Evolutionary conservation across 495 filamentous ascomycete genomes (phyloP), one percentile per base, ranked within the genome.

Genomic region (Lasiosphaeria miniovina): DNA sequence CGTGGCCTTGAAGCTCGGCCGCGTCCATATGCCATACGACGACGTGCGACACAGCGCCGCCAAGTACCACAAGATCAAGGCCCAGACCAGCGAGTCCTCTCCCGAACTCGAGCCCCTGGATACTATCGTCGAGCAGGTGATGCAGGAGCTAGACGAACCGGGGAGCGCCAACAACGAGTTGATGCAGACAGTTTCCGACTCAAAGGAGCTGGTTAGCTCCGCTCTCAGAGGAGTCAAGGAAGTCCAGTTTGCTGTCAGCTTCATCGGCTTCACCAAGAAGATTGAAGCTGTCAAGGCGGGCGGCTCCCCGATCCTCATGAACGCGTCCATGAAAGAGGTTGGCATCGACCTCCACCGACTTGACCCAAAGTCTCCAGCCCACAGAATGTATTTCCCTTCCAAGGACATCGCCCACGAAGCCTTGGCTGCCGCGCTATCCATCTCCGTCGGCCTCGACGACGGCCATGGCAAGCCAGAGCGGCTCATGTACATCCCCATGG

Each of bases 301-400:
- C n/a, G 87, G 84, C 15, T 75, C 79, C 24, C 86, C 90, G 3
- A 74, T 96, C 3, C 87, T 88, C 52, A 74, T 98, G 57, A 96
- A 93, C 62, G 82, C 92, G 12, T 90, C 93, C 1, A 96, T 96
- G 80, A 96, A 98, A 68, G 94, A 99, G 71, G 82, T 99, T 36
- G 92, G 93, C 55, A 83, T 98, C 65, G 94, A 99, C 65, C 77
- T 98, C 36, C 89, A 98, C 70, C 86, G 94, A 14, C 85, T 99
- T 59, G 95, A 99, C 69, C 89, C 90, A 34, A 93, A 89, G 65
- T 96, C 90, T 41, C 92, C 94, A 0, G 93, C 92, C 3, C 94
- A 99, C 82, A 88, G 93, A 55, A 99, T 99, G 94, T 99, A 99
- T 75, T 99, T 99, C 71, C 91, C 92, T 12, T 86, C 88, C 10